Conservation (phyloP, 2,329 filamentous ascomycete genomes). For the Arthroderma uncinatum region DNA sequence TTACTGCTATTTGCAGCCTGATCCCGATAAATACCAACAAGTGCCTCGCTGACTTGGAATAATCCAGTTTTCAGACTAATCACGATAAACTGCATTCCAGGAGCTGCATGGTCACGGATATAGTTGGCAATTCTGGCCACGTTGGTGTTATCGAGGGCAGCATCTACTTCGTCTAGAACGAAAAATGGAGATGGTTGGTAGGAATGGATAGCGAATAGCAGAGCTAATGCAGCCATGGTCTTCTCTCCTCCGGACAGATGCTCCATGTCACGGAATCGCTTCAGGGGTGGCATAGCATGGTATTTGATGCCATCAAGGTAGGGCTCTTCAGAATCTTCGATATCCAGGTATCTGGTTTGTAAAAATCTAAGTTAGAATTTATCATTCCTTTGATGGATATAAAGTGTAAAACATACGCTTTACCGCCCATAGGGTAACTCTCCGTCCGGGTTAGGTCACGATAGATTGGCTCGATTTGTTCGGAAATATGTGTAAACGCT, state of each 20-base stretch:
- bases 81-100: conserved; percentile 98
- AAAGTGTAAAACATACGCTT: conserved; percentile 37
- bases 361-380: not conserved
- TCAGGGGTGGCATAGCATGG: conserved; percentile 95
- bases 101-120: conserved; percentile 82
- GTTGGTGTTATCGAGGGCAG: conserved; percentile 94
- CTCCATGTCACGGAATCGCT: conserved; percentile 98
- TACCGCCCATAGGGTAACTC: conserved; percentile 85
- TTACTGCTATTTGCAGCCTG: conserved; percentile 87
- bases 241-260: conserved; percentile 95
- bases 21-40: conserved; percentile 92
- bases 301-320: conserved; percentile 96
- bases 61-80: conserved; percentile 91
- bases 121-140: conserved; percentile 95
- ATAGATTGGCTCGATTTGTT: conserved; percentile 89
- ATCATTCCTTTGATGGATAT: not conserved
- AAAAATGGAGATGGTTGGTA: conserved; percentile 96
- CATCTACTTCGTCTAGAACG: conserved; percentile 94
- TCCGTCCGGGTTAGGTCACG: conserved; percentile 84
- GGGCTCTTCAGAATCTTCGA: conserved; percentile 91
- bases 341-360: conserved; percentile 61
- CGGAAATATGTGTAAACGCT: conserved; percentile 86
- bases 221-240: conserved; percentile 93
- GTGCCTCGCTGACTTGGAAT: conserved; percentile 90
- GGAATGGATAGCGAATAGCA: conserved; percentile 91